Evolutionary conservation across 768 basidiomycete genomes (phyloP).

Genomic region (Neoboletus brunneissimus): DNA sequence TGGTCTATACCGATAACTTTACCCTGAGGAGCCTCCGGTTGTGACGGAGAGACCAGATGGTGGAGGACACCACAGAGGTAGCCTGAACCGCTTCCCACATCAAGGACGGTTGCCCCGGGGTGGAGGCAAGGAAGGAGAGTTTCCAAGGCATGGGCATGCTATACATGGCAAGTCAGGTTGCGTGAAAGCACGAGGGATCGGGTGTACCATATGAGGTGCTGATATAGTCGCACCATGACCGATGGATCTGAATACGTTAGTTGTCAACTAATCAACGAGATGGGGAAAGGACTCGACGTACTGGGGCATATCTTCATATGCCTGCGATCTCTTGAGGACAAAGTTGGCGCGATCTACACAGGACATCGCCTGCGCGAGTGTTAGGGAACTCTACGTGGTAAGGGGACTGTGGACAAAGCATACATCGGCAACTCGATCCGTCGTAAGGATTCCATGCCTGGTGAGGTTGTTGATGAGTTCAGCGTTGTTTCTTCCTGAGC

Average conservation of each 20-base stretch:
- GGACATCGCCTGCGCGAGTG: constrained; percentile 56
- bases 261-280: neutral
- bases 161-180: neutral
- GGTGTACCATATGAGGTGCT: constrained; percentile 88
- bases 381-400: neutral
- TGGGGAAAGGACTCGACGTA: constrained; percentile 35
- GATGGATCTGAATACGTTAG: constrained; percentile 49
- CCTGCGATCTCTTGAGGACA: constrained; percentile 46
- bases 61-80: constrained; percentile 83
- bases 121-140: constrained; percentile 69
- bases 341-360: constrained; percentile 70
- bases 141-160: constrained; percentile 87
- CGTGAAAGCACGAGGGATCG: neutral
- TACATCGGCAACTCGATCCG: constrained; percentile 56
- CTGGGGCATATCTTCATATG: constrained; percentile 82
- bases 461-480: constrained; percentile 73
- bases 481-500: constrained; percentile 62
- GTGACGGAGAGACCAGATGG: constrained; percentile 52
- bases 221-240: constrained; percentile 90
- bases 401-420: constrained; percentile 14
- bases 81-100: constrained; percentile 87
- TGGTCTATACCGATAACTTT: constrained; percentile 91
- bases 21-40: constrained; percentile 32
- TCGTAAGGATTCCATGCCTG: constrained; percentile 50
- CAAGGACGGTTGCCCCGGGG: constrained; percentile 75